phyloP scores from a whole-genome alignment of 345 rosid genomes.

The Rubroshorea leprosula region DNA sequence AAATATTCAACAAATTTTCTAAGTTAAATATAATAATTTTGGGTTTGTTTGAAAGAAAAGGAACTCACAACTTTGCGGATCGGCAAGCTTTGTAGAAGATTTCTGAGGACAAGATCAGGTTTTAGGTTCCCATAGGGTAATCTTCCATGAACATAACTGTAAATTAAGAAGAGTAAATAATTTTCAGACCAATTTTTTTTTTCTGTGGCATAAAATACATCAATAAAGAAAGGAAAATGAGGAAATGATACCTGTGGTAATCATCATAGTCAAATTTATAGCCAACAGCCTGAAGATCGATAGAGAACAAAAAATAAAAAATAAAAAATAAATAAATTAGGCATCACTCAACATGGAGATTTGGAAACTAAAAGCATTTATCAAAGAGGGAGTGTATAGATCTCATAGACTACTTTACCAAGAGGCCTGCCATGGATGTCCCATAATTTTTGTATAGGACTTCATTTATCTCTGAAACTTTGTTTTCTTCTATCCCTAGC shows the following conservation, averaged over 20 bases:
- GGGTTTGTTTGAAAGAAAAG: background rate
- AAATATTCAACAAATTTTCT: background rate
- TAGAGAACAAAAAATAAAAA: background rate
- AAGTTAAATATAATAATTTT: background rate
- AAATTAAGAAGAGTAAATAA: background rate
- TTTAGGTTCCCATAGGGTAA: slow-evolving; percentile 73
- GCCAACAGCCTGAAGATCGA: slow-evolving; percentile 62
- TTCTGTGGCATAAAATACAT: too few relatives aligned
- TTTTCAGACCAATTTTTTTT: too few relatives aligned
- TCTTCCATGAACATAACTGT: slow-evolving; percentile 71
- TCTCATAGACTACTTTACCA: slow-evolving; percentile 35
- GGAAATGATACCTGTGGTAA: slow-evolving; percentile 78
- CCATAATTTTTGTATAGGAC: slow-evolving; percentile 71
- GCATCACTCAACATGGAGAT: too few relatives aligned
- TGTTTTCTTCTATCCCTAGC: slow-evolving; percentile 62
- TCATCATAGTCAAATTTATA: slow-evolving; percentile 72
- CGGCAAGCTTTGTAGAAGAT: slow-evolving; percentile 58
- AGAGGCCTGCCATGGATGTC: slow-evolving; percentile 91
- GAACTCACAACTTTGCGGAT: slow-evolving; percentile 64
- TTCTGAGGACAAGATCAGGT: slow-evolving; percentile 72
- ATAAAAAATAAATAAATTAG: background rate
- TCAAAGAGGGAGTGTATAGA: too few relatives aligned
- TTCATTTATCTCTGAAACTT: slow-evolving; percentile 43
- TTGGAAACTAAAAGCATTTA: too few relatives aligned
- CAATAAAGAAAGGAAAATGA: too few relatives aligned